Evolutionary conservation across 805 yeast genomes (phyloP).

Genomic region (Zygotorulaspora danielsina): DNA sequence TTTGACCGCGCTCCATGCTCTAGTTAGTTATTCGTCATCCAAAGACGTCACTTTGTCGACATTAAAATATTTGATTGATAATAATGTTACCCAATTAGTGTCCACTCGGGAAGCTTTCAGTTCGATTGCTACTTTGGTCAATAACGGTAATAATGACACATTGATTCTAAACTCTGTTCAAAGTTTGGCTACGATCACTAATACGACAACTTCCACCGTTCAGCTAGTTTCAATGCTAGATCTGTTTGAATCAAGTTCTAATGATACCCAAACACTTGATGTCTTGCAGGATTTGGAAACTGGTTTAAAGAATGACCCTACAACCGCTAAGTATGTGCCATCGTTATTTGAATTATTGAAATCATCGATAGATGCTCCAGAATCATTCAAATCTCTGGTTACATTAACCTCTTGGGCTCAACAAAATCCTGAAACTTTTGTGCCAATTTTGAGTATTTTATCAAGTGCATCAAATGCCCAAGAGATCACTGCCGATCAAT

Average conservation of each 20-base stretch:
- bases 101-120: constrained; percentile 23
- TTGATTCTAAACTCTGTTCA: constrained; percentile 20
- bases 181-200: constrained; percentile 16
- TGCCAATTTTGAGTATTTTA: constrained; percentile 24
- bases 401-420: constrained; percentile 26
- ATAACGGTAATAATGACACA: constrained; percentile 20
- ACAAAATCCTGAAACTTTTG: constrained; percentile 18
- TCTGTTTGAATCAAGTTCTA: constrained; percentile 21
- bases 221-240: constrained; percentile 25
- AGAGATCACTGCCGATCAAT: constrained; percentile 19
- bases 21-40: constrained; percentile 18
- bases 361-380: constrained; percentile 25
- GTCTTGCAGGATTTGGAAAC: constrained; percentile 20
- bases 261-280: constrained; percentile 21
- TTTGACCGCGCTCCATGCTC: constrained; percentile 17
- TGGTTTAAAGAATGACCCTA: constrained; percentile 13
- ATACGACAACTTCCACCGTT: constrained; percentile 22
- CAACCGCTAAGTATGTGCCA: constrained; percentile 21
- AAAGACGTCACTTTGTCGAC: constrained; percentile 18
- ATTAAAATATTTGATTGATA: constrained; percentile 18
- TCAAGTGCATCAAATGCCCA: constrained; percentile 13
- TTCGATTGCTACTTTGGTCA: constrained; percentile 19
- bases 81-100: constrained; percentile 23
- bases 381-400: constrained; percentile 24
- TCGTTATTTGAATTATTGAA: constrained; percentile 22